phyloP scores from a whole-genome alignment of 306 rosid species.

The Notholithocarpus densiflorus region DNA sequence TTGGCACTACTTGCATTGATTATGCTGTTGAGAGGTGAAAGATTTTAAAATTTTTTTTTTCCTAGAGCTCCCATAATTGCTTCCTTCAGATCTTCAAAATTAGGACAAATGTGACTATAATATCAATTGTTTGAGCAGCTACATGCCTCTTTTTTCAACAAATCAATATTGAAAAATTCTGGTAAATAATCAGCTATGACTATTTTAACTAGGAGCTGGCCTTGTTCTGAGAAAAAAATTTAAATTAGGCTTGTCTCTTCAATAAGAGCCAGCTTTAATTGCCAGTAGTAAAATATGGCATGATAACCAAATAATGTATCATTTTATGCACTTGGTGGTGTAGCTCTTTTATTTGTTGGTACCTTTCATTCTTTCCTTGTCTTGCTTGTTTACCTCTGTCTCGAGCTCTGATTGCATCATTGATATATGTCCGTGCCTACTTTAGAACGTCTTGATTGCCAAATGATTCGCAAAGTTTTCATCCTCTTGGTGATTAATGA shows the following conservation, averaged over 20 bases:
- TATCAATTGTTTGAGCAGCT: not conserved
- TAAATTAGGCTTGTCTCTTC: not conserved
- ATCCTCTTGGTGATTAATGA: constrained; percentile 23
- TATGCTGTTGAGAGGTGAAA: not conserved
- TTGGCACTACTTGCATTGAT: not conserved
- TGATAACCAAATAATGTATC: not conserved
- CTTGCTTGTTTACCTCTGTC: not conserved
- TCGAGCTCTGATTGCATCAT: not conserved
- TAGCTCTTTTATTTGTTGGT: not conserved
- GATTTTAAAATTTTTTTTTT: not conserved
- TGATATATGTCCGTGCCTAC: not conserved
- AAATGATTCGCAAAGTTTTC: not conserved
- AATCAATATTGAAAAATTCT: not conserved
- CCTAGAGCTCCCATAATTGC: not conserved
- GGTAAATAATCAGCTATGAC: not conserved
- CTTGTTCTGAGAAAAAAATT: not conserved
- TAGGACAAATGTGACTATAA: not conserved
- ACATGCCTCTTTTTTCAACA: not conserved
- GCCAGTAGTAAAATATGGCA: not conserved
- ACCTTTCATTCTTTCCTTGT: not conserved
- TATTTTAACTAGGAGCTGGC: not conserved
- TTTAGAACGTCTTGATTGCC: too few relatives aligned
- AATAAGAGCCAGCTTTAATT: not conserved
- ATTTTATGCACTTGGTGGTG: not conserved
- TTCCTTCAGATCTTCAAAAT: not conserved